Percentiles rank a stretch among this genome's conserved stretches.
Conservation (phyloP, 2,329 filamentous ascomycete genomes). For the Fusarium marasasianum region DNA sequence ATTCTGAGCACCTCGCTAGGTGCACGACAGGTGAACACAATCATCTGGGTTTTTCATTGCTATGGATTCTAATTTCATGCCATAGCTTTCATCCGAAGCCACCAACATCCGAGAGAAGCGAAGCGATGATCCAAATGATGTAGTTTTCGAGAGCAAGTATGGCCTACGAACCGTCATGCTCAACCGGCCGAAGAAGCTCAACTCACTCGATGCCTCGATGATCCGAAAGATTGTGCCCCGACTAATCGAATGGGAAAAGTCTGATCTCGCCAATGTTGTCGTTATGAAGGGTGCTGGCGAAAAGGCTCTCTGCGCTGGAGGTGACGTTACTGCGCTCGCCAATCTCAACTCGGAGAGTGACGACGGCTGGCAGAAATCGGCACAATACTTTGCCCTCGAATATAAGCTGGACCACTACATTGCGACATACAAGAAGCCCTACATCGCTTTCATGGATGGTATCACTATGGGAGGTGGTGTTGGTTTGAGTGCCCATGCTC, state of each 20-base stretch:
- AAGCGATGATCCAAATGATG: conserved; percentile 85
- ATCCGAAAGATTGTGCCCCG: conserved; percentile 91
- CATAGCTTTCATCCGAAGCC: conserved; percentile 50
- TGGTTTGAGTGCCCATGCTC: conserved; percentile 91
- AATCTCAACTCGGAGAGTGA: conserved; percentile 72
- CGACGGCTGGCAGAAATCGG: conserved; percentile 77
- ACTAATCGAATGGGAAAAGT: conserved; percentile 93
- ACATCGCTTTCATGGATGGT: conserved; percentile 95
- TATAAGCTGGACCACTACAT: conserved; percentile 97
- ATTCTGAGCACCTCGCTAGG: conserved; percentile 68
- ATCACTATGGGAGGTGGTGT: conserved; percentile 99
- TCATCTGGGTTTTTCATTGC: not conserved
- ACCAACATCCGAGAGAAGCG: conserved; percentile 63
- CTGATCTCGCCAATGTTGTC: conserved; percentile 90
- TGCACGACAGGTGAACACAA: conserved; percentile 43
- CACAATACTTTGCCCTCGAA: conserved; percentile 91
- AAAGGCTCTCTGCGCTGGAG: conserved; percentile 90
- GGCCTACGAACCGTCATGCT: conserved; percentile 92
- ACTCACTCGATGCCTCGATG: conserved; percentile 95
- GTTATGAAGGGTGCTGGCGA: conserved; percentile 90
- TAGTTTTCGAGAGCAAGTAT: conserved; percentile 88
- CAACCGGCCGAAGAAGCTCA: conserved; percentile 91
- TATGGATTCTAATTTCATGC: conserved; percentile 22
- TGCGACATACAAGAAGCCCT: conserved; percentile 91
- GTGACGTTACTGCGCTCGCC: conserved; percentile 86